phyloP scores from a whole-genome alignment of 2,329 filamentous ascomycete species.

The Penicillium sp. region DNA sequence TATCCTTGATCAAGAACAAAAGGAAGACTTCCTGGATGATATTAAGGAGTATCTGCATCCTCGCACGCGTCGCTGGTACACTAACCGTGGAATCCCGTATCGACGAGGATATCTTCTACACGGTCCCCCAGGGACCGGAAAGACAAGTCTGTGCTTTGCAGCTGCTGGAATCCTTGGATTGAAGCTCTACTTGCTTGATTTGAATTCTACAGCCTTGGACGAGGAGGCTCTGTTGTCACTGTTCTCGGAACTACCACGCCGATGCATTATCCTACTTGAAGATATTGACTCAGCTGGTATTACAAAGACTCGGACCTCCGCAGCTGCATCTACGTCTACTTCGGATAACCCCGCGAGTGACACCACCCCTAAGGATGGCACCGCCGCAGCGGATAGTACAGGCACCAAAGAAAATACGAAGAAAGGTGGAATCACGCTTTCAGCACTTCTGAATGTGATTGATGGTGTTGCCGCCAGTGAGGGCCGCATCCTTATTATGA shows the following conservation, averaged over 20 bases:
- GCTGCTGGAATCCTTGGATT: constrained; percentile 68
- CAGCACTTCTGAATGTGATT: constrained; percentile 66
- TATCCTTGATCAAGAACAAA: constrained; percentile 51
- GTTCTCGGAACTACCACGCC: constrained; percentile 65
- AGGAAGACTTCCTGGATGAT: constrained; percentile 51
- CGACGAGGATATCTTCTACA: constrained; percentile 78
- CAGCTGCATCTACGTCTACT: background rate
- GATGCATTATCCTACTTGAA: constrained; percentile 71
- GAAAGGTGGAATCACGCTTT: constrained; percentile 58
- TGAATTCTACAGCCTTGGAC: constrained; percentile 60
- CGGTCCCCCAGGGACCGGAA: constrained; percentile 77
- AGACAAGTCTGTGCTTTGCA: constrained; percentile 69
- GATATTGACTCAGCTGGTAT: constrained; percentile 73
- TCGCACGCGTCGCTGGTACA: constrained; percentile 65
- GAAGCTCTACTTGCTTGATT: constrained; percentile 68
- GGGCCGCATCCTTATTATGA: constrained; percentile 71
- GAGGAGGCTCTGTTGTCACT: constrained; percentile 65
- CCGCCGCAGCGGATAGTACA: constrained; percentile 17
- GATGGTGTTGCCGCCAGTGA: constrained; percentile 69
- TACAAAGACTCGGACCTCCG: constrained; percentile 50
- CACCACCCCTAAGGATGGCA: constrained; percentile 3
- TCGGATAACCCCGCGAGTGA: background rate
- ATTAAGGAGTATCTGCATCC: constrained; percentile 58
- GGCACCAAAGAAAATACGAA: constrained; percentile 6
- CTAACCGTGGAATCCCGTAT: constrained; percentile 80